These are phyloP conservation scores for Penicillium sp. DNA, from an alignment of 2,329 filamentous ascomycete species.

Conservation along the genomic window DNA sequence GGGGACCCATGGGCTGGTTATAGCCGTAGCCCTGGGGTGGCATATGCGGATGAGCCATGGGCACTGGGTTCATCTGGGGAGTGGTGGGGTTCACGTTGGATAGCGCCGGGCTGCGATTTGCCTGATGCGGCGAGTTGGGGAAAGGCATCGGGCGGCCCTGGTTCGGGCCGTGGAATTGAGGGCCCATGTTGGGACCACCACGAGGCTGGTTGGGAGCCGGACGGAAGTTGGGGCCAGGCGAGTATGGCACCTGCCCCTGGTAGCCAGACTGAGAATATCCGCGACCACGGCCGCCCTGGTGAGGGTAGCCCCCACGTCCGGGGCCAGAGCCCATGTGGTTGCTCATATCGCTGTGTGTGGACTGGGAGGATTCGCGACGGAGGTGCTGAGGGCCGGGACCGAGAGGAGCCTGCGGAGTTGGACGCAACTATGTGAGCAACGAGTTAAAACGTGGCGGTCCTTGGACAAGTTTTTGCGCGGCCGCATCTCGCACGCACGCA, in stretches of 20 bases:
- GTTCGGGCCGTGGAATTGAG: conserved; percentile 47
- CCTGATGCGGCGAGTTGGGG: conserved; percentile 63
- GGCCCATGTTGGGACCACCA: conserved; percentile 49
- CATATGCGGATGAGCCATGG: conserved; percentile 62
- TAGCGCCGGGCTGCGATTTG: conserved; percentile 61
- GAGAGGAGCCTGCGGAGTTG: conserved; percentile 59
- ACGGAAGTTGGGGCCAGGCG: conserved; percentile 53
- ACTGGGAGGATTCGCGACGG: conserved; percentile 81
- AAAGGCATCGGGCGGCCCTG: conserved; percentile 47
- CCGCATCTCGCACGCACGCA: conserved; percentile 3
- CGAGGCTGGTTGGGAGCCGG: conserved; percentile 49
- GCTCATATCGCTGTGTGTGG: conserved; percentile 68
- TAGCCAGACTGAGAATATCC: conserved; percentile 52
- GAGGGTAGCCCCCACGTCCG: conserved; percentile 52
- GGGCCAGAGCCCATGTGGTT: conserved; percentile 52
- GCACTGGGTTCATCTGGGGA: conserved; percentile 66
- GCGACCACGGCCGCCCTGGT: conserved; percentile 54
- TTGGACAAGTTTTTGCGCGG: conserved; percentile 16
- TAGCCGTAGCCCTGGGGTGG: conserved; percentile 57
- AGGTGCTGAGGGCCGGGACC: conserved; percentile 67
- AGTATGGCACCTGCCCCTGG: conserved; percentile 51
- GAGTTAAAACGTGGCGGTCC: conserved; percentile 14
- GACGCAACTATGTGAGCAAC: conserved; percentile 59
- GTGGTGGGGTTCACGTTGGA: conserved; percentile 63
- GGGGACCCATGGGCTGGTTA: conserved; percentile 53